Evolutionary conservation across 176 grass and related monocot species (phyloP).

Genomic region (Carex myosuroides): DNA sequence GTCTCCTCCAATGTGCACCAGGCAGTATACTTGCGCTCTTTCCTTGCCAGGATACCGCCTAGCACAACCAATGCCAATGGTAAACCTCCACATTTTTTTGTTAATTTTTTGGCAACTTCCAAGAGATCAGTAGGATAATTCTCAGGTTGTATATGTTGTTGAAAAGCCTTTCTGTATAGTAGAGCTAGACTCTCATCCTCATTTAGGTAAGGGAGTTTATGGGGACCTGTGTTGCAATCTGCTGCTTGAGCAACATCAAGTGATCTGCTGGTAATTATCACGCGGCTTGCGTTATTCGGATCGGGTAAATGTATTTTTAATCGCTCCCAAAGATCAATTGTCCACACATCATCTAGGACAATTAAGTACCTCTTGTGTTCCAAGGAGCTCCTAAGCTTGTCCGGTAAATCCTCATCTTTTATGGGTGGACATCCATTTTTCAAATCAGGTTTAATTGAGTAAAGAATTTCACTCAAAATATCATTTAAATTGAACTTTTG

Average conservation of each 20-base stretch:
- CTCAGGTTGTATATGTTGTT: too few species aligned
- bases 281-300: background rate
- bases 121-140: background rate
- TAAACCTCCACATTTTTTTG: background rate
- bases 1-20: background rate
- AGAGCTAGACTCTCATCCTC: background rate
- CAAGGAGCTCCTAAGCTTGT: background rate
- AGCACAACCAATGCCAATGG: background rate
- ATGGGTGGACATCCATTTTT: background rate
- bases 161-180: background rate
- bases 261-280: background rate
- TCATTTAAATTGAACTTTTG: background rate
- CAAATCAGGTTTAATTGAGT: background rate
- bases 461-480: conserved; percentile 1
- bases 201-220: background rate
- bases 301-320: background rate
- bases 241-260: background rate
- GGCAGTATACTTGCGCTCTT: background rate
- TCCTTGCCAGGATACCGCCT: background rate
- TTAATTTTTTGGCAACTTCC: background rate
- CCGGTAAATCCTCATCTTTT: background rate
- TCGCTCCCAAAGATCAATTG: background rate
- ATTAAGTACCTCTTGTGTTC: background rate
- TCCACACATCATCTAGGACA: conserved; percentile 6
- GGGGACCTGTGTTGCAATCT: background rate